Evolutionary conservation across 176 grass and related monocot species (phyloP), one percentile per base, ranked within the genome.

Genomic region (Cymbopogon citratus): DNA sequence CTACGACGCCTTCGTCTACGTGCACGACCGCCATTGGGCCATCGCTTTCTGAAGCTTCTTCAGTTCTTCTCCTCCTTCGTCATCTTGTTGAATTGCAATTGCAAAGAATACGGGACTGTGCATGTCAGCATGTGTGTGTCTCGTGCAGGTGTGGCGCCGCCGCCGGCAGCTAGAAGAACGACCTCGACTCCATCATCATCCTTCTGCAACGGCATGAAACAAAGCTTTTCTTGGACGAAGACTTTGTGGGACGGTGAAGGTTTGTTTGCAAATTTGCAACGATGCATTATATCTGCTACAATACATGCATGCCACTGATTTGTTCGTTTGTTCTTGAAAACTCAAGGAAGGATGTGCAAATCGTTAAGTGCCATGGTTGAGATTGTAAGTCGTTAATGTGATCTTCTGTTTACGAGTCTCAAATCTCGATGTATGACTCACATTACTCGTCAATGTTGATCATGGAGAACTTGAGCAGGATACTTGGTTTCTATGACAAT

Each of bases 81-180:
- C 68, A 15, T 26, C 39, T 27, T 45, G 9, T n/a, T 69, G 34
- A 18, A 33, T 3, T 33, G 31, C 31, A 33, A 33, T 33, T 10
- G 11, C 38, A 23, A 19, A 52, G 48, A 52, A 52, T 19, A 52
- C 48, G 48, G 16, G 21, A 59, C 27, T 64, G 26, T 29, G 6
- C 61, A 15, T n/a, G n/a, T n/a, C n/a, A n/a, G n/a, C n/a, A n/a
- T 64, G 13, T 31, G 27, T 64, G 62, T 64, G 51, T 54, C 19
- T 56, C 63, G 14, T 65, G 27, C 63, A 65, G 63, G 28, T 31
- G n/a, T 43, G 36, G n/a, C 48, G 16, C 15, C 67, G 67, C 11
- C 67, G 67, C n/a, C n/a, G n/a, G n/a, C n/a, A n/a, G 35, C 40
- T 43, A 23, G 67, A 70, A 38, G n/a, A 71, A 71, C 68, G 67